Conservation (phyloP, 371 early-diverging fungal genomes). For the Mortierella sp. region DNA sequence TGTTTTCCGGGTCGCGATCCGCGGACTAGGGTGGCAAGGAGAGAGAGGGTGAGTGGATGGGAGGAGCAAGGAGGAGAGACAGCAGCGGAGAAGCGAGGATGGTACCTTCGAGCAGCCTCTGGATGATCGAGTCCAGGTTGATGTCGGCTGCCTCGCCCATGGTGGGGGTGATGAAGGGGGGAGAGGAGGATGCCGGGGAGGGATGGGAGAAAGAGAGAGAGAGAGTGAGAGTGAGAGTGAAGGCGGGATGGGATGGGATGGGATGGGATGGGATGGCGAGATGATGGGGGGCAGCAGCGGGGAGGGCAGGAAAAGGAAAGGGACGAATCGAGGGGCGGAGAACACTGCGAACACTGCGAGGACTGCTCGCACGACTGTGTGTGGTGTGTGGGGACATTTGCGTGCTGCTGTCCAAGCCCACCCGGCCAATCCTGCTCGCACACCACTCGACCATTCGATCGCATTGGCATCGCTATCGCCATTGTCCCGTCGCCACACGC, state of each 20-base stretch:
- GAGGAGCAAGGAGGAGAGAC: neutral
- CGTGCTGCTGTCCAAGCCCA: neutral
- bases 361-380: no score
- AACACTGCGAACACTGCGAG: neutral
- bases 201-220: constrained; percentile 2
- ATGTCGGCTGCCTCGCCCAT: constrained; percentile 64
- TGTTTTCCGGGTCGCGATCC: constrained; percentile 94
- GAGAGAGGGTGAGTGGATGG: neutral
- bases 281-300: neutral
- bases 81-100: neutral
- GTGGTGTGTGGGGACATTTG: neutral
- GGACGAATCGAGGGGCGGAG: neutral
- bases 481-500: no score
- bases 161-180: neutral
- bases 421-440: no score
- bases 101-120: constrained; percentile 91
- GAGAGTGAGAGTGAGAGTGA: neutral
- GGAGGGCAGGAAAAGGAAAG: neutral
- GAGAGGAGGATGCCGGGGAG: constrained; percentile 1
- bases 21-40: constrained; percentile 65
- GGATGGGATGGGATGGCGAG: neutral
- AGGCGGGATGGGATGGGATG: neutral
- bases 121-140: constrained; percentile 89
- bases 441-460: neutral
- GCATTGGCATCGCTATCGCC: no score